These are phyloP conservation scores for Corrigiola litoralis DNA, from an alignment of 179 eudicot genomes.

Conservation along the genomic window DNA sequence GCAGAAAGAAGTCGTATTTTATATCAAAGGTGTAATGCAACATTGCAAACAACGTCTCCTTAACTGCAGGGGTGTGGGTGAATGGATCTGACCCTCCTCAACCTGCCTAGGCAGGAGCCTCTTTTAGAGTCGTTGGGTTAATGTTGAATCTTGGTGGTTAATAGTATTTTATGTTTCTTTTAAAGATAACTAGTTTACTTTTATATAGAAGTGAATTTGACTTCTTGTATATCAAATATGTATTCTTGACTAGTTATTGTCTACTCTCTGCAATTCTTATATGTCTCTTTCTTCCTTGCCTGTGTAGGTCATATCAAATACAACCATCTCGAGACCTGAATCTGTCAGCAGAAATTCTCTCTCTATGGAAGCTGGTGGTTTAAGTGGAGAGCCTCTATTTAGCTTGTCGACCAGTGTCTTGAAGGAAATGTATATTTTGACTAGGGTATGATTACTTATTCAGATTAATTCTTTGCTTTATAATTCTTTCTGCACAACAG, in stretches of 20 bases:
- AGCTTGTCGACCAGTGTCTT: conserved; percentile 66
- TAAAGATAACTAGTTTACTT: too few species aligned
- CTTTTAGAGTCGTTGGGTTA: too few species aligned
- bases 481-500: not conserved
- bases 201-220: too few species aligned
- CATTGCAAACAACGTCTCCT: too few species aligned
- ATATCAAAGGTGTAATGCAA: too few species aligned
- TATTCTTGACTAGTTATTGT: not conserved
- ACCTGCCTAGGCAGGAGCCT: too few species aligned
- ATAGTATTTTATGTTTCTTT: too few species aligned
- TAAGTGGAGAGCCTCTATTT: conserved; percentile 98
- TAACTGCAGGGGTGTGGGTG: too few species aligned
- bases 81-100: too few species aligned
- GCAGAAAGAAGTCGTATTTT: too few species aligned
- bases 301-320: conserved; percentile 87
- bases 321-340: conserved; percentile 91
- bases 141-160: too few species aligned
- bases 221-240: too few species aligned
- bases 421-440: conserved; percentile 84
- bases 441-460: conserved; percentile 54
- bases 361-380: conserved; percentile 80
- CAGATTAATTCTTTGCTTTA: not conserved
- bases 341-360: conserved; percentile 49
- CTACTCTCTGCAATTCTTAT: not conserved
- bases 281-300: conserved; percentile 13